Conservation (phyloP, 345 rosid genomes). For the Orychophragmus violaceus region DNA sequence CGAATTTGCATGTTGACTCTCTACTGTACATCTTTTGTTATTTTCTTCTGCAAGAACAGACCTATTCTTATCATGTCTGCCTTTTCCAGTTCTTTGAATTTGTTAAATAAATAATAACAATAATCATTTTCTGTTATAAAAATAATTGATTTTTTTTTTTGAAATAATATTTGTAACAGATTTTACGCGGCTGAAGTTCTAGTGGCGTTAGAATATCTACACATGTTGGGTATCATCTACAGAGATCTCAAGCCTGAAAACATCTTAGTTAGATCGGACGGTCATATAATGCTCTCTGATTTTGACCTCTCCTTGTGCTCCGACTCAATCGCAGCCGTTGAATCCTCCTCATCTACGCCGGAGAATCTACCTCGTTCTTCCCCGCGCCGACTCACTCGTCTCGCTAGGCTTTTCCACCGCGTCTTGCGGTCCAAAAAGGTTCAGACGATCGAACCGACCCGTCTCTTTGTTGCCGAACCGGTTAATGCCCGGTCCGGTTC, state of each 20-base stretch:
- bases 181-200: slow-evolving; percentile 91
- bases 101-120: no score
- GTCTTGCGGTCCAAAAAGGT: slow-evolving; percentile 60
- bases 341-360: slow-evolving; percentile 53
- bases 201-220: slow-evolving; percentile 90
- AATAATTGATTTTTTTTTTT: no score
- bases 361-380: slow-evolving; percentile 35
- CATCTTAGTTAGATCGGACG: slow-evolving; percentile 81
- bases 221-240: slow-evolving; percentile 91
- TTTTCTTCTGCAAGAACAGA: slow-evolving; percentile 29
- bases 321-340: slow-evolving; percentile 73
- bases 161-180: slow-evolving; percentile 34
- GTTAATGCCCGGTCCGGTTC: slow-evolving; percentile 78
- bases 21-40: slow-evolving; percentile 38
- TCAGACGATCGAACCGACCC: slow-evolving; percentile 41
- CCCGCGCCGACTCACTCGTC: slow-evolving; percentile 27
- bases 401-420: slow-evolving; percentile 47
- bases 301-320: slow-evolving; percentile 86
- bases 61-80: slow-evolving; percentile 43
- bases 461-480: slow-evolving; percentile 86
- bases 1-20: slow-evolving; percentile 33
- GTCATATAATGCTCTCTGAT: slow-evolving; percentile 98
- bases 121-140: no score
- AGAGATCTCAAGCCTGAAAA: slow-evolving; percentile 95
- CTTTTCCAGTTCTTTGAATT: slow-evolving; percentile 29